Evolutionary conservation across 768 basidiomycete genomes (phyloP), one percentile per base, ranked within the genome.

Genomic region (Pisolithus albus): DNA sequence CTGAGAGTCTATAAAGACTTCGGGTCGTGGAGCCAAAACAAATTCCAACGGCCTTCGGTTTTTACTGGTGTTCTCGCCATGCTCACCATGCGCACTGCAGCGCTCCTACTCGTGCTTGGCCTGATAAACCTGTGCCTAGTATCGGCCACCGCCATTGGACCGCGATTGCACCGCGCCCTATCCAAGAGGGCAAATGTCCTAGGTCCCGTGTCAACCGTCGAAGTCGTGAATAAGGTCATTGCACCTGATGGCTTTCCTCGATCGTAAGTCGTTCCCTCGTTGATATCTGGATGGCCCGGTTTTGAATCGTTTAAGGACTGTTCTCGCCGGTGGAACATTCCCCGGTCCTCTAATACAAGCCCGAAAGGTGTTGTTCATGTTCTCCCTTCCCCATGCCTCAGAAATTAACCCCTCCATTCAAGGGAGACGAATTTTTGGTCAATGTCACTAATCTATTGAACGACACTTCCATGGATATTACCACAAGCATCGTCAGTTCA

Each of bases 201-300:
- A 4, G 41, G 50, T 18, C 41, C 50, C 11, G 30, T 44, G 30
- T 30, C 53, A 6, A 59, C 67, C 19, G 32, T 75, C 11, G 52
- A 61, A 19, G 64, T 76, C 28, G 61, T 62, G 6, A 75, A 74
- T 57, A 59, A 59, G 30, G 34, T 56, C 19, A 68, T 76, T 49
- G 48, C 71, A 34, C 75, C 76, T 9, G 76, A 77, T 64, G 74
- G 75, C 21, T 49, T 49, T 40, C 4, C 47, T 16, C 47, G 47
- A 23, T 48, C 34, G 47, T 48, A 37, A 9, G 47, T 48, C 47
- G 21, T 24, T 16, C 11, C 36, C 34, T 30, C 19, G n/a, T 21
- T 9, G 38, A 21, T 47, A 19, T 8, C 24, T 57, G 51, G 59
- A 42, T 5, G 21, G 5, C 19, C 10, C 15, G 8, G 5, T 42